A percentile compares a stretch with the other conserved stretches of the same genome.
phyloP scores from a whole-genome alignment of 768 basidiomycete genomes.

The Phallus indusiatus region DNA sequence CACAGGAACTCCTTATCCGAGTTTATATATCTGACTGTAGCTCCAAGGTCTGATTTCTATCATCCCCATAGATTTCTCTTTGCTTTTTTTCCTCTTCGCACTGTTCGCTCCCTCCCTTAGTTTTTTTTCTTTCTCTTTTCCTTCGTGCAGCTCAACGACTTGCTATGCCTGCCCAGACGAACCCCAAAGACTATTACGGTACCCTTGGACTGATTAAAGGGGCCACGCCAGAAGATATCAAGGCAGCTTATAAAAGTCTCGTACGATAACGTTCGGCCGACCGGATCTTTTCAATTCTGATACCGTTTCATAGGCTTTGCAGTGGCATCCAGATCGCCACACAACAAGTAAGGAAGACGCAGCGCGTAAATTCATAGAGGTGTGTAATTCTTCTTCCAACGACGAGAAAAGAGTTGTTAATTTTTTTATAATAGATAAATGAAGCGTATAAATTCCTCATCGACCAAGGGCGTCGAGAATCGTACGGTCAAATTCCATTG shows the following conservation, averaged over 20 bases:
- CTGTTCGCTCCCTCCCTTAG: not conserved
- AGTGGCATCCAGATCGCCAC: slow-evolving; percentile 64
- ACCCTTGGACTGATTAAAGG: slow-evolving; percentile 35
- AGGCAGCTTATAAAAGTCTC: slow-evolving; percentile 52
- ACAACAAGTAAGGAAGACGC: slow-evolving; percentile 40
- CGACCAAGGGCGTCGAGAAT: slow-evolving; percentile 24
- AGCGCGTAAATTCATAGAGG: slow-evolving; percentile 50
- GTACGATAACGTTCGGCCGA: slow-evolving; percentile 28
- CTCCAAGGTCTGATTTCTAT: not conserved
- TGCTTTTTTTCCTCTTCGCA: not conserved
- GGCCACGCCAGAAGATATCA: slow-evolving; percentile 44
- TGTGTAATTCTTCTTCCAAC: slow-evolving; percentile 17
- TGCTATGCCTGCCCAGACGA: slow-evolving; percentile 6
- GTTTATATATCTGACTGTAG: too few species aligned
- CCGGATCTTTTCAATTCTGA: slow-evolving; percentile 13
- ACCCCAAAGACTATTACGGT: slow-evolving; percentile 7
- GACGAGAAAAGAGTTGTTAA: not conserved
- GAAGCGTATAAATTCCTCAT: slow-evolving; percentile 47
- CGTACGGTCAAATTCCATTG: slow-evolving; percentile 5
- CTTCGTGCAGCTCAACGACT: slow-evolving; percentile 2
- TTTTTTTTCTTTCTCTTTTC: not conserved
- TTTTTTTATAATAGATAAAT: slow-evolving; percentile 32
- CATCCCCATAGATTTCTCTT: not conserved
- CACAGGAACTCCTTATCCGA: too few species aligned
- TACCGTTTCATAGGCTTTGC: slow-evolving; percentile 34